phyloP scores from a whole-genome alignment of 129 eudicot species.

The Chrysanthemum seticuspe region DNA sequence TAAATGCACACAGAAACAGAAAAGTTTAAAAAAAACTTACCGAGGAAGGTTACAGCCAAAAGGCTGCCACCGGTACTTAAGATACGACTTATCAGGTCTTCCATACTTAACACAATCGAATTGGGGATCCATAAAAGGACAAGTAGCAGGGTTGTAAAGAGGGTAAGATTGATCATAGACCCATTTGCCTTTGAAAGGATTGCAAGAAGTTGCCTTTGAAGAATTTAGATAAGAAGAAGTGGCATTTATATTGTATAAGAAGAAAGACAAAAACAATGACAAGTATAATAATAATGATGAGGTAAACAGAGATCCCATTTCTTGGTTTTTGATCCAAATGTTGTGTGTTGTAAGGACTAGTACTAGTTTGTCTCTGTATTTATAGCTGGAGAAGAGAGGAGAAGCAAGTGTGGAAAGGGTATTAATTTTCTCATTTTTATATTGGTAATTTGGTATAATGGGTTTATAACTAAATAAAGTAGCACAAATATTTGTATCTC shows the following conservation, averaged over 20 bases:
- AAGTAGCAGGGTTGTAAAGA: constrained; percentile 60
- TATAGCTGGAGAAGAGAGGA: constrained; percentile 15
- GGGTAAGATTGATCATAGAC: constrained; percentile 79
- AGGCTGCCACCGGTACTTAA: constrained; percentile 83
- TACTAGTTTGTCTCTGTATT: constrained; percentile 25
- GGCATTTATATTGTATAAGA: constrained; percentile 34
- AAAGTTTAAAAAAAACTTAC: constrained; percentile 5
- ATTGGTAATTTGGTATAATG: not conserved
- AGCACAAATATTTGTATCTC: not conserved
- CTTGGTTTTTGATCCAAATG: constrained; percentile 34
- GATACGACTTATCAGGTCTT: constrained; percentile 63
- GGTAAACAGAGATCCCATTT: constrained; percentile 26
- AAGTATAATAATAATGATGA: constrained; percentile 27
- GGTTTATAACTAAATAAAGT: constrained; percentile 1
- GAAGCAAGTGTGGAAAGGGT: constrained; percentile 7
- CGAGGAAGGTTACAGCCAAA: constrained; percentile 61
- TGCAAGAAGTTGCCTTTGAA: constrained; percentile 42
- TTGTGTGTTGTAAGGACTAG: constrained; percentile 26
- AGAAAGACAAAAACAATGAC: constrained; percentile 34
- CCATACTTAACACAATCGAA: constrained; percentile 64
- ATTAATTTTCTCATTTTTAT: constrained; percentile 5
- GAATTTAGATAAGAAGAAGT: constrained; percentile 35
- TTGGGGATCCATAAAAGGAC: constrained; percentile 73
- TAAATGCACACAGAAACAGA: not conserved
- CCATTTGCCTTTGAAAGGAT: constrained; percentile 75